These are phyloP conservation scores for Aspergillus haitiensis DNA, from an alignment of 495 filamentous ascomycete species.

Conservation along the genomic window DNA sequence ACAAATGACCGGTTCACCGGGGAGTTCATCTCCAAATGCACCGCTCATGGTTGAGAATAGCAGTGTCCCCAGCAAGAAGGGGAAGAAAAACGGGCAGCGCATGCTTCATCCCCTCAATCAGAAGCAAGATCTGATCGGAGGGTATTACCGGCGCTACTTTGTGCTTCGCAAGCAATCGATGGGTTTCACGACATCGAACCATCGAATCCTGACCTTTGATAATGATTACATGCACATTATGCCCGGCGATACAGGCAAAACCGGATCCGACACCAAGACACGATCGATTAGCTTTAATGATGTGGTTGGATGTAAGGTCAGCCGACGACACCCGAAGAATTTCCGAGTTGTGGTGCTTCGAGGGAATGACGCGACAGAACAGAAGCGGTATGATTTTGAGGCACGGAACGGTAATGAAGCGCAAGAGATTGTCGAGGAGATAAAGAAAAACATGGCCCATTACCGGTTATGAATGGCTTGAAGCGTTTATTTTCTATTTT, in stretches of 20 bases:
- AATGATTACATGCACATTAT: slow-evolving; percentile 96
- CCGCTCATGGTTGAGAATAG: slow-evolving; percentile 58
- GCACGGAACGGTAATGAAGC: slow-evolving; percentile 76
- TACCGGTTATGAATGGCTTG: slow-evolving; percentile 40
- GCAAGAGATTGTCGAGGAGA: slow-evolving; percentile 84
- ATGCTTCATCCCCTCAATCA: slow-evolving; percentile 77
- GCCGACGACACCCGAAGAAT: slow-evolving; percentile 82
- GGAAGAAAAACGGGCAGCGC: slow-evolving; percentile 61
- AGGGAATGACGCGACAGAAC: slow-evolving; percentile 66
- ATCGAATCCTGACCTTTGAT: slow-evolving; percentile 84
- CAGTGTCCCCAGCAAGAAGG: slow-evolving; percentile 56
- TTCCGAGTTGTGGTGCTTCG: slow-evolving; percentile 86
- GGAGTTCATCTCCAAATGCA: slow-evolving; percentile 77
- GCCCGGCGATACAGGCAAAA: slow-evolving; percentile 64
- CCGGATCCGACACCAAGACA: slow-evolving; percentile 64
- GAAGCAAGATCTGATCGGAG: slow-evolving; percentile 70
- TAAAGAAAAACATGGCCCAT: slow-evolving; percentile 63
- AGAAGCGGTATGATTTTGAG: slow-evolving; percentile 97
- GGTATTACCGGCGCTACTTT: slow-evolving; percentile 79
- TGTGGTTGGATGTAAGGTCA: slow-evolving; percentile 91
- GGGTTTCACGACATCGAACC: slow-evolving; percentile 82
- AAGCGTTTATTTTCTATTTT: slow-evolving; percentile 3
- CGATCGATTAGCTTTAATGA: slow-evolving; percentile 90
- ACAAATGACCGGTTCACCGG: slow-evolving; percentile 76
- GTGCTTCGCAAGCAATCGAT: slow-evolving; percentile 94